These are phyloP conservation scores for Russula brevipes DNA, from an alignment of 768 basidiomycete genomes.

Conservation along the genomic window DNA sequence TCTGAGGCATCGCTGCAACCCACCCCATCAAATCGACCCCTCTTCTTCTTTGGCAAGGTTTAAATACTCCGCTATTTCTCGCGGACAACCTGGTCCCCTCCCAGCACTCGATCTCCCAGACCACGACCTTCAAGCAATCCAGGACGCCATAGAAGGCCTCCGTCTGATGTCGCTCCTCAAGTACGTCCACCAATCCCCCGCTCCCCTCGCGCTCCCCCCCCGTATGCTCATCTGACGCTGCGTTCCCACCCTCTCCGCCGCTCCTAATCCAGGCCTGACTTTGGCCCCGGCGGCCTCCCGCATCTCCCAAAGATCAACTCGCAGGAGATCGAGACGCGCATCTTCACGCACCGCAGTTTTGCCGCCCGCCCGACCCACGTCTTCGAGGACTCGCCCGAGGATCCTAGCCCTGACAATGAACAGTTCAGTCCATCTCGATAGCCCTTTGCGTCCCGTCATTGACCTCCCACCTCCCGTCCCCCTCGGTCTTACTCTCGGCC, in stretches of 20 bases:
- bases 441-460: background rate
- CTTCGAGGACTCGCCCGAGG: slow-evolving; percentile 68
- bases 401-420: slow-evolving; percentile 79
- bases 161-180: slow-evolving; percentile 17
- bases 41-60: background rate
- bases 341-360: slow-evolving; percentile 74
- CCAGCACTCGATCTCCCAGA: background rate
- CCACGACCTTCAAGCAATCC: slow-evolving; percentile 1
- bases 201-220: background rate
- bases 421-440: slow-evolving; percentile 45
- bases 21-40: background rate
- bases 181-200: slow-evolving; percentile 2
- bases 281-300: slow-evolving; percentile 41
- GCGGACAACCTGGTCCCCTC: background rate
- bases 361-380: slow-evolving; percentile 64
- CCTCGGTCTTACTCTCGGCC: background rate
- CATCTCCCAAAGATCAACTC: slow-evolving; percentile 53
- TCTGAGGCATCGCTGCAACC: background rate
- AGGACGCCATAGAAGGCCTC: slow-evolving; percentile 19
- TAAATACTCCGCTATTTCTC: slow-evolving; percentile 13
- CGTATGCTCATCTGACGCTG: background rate
- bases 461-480: background rate
- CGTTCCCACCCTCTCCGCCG: background rate
- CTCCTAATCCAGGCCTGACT: slow-evolving; percentile 32
- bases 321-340: slow-evolving; percentile 43